phyloP scores from a whole-genome alignment of 2,329 filamentous ascomycete species.

The Cryphonectria carpinicola region DNA sequence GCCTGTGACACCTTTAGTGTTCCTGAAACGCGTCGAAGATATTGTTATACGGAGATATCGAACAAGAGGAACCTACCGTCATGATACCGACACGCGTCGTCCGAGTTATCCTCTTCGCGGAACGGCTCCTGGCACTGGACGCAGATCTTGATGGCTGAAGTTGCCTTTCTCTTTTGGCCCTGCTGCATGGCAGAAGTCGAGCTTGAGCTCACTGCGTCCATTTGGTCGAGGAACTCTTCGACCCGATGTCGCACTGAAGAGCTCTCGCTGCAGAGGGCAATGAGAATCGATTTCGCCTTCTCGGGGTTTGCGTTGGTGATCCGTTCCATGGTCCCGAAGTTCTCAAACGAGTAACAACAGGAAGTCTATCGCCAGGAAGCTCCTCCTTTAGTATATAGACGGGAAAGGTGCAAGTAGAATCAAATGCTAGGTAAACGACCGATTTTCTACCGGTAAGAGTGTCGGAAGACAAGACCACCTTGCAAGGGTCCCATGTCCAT shows the following conservation, averaged over 20 bases:
- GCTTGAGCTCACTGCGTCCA: neutral
- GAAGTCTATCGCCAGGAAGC: too few species aligned
- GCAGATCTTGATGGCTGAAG: constrained; percentile 21
- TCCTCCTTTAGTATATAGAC: too few species aligned
- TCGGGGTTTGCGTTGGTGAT: neutral
- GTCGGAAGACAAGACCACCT: too few species aligned
- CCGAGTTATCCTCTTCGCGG: constrained; percentile 26
- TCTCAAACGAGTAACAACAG: too few species aligned
- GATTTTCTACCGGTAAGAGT: too few species aligned
- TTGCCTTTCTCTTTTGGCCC: constrained; percentile 3
- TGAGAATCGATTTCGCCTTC: neutral
- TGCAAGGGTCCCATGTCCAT: too few species aligned
- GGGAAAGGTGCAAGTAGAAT: too few species aligned
- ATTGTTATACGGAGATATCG: too few species aligned
- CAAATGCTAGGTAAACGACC: too few species aligned
- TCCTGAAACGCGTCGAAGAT: too few species aligned
- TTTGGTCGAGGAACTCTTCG: neutral
- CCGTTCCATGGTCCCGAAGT: neutral
- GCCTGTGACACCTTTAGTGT: constrained; percentile 28
- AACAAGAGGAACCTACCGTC: constrained; percentile 17
- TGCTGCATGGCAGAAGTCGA: neutral
- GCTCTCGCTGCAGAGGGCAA: neutral
- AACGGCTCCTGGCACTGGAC: constrained; percentile 28
- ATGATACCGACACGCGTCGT: constrained; percentile 26
- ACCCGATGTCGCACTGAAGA: neutral